Evolutionary conservation across 768 basidiomycete species (phyloP).

Genomic region (Brasilioporus rufonigricans): DNA sequence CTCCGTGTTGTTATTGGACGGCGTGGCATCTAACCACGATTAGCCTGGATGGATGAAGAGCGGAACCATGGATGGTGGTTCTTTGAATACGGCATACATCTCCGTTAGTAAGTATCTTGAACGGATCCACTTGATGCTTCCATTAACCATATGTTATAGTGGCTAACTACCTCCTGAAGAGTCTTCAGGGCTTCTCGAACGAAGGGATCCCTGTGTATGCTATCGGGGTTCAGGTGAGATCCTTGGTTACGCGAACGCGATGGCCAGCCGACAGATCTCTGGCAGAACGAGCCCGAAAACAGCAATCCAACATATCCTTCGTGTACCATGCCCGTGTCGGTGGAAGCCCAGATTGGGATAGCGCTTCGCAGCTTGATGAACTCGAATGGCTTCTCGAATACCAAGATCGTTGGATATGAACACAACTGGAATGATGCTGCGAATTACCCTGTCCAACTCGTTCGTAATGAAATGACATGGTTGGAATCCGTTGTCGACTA

Average conservation of each 20-base stretch:
- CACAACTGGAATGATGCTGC: conserved; percentile 75
- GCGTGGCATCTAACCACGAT: background rate
- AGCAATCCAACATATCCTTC: conserved; percentile 70
- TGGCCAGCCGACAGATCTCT: background rate
- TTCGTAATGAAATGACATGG: conserved; percentile 19
- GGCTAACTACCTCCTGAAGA: conserved; percentile 69
- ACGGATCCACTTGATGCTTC: background rate
- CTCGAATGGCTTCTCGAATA: conserved; percentile 54
- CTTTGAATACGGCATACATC: conserved; percentile 48
- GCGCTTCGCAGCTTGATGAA: conserved; percentile 58
- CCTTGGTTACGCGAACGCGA: background rate
- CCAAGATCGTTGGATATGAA: conserved; percentile 66
- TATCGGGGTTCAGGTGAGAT: conserved; percentile 50
- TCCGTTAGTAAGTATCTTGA: conserved; percentile 42
- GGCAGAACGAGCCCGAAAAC: conserved; percentile 53
- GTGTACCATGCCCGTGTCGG: conserved; percentile 48
- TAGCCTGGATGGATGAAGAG: conserved; percentile 83
- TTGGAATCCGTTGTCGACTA: background rate
- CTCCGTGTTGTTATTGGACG: too few relatives aligned
- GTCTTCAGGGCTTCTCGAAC: conserved; percentile 63
- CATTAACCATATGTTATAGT: conserved; percentile 39
- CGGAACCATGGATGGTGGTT: conserved; percentile 67
- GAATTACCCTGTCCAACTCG: conserved; percentile 58
- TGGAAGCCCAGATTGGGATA: conserved; percentile 59
- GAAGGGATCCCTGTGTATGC: conserved; percentile 63